Evolutionary conservation across 2,329 filamentous ascomycete species (phyloP).

Genomic region (Erysiphe pulchra): DNA sequence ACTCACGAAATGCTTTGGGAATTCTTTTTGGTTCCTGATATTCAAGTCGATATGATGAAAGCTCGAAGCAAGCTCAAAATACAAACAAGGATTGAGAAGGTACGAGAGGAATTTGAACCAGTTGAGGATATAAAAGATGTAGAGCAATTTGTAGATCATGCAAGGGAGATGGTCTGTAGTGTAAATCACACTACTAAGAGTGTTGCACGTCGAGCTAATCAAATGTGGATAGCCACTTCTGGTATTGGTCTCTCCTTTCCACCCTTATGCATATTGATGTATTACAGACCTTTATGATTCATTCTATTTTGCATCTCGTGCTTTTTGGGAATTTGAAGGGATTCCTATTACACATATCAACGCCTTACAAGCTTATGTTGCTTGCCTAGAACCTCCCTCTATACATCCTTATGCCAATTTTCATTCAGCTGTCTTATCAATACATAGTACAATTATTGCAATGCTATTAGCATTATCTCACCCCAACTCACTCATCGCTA

Average conservation of each 20-base stretch:
- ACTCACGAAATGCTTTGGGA: constrained; percentile 98
- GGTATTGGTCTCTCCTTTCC: constrained; percentile 19
- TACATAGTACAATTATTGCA: constrained; percentile 65
- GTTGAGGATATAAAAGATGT: constrained; percentile 66
- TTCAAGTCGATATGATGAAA: constrained; percentile 73
- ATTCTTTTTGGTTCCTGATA: constrained; percentile 88
- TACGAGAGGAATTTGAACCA: constrained; percentile 72
- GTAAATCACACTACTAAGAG: constrained; percentile 66
- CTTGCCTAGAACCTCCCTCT: constrained; percentile 37
- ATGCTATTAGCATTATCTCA: constrained; percentile 56
- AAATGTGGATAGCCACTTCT: constrained; percentile 35
- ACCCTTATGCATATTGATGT: constrained; percentile 10
- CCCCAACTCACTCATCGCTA: constrained; percentile 50
- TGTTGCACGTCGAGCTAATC: constrained; percentile 56
- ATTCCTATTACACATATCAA: constrained; percentile 40
- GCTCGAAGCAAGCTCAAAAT: constrained; percentile 73
- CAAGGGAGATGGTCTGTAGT: constrained; percentile 65
- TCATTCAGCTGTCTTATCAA: constrained; percentile 49
- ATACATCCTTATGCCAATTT: constrained; percentile 49
- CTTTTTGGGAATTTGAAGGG: constrained; percentile 31
- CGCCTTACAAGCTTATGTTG: constrained; percentile 49
- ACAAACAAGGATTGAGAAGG: constrained; percentile 54
- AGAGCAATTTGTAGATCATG: constrained; percentile 77
- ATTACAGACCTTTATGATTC: constrained; percentile 43
- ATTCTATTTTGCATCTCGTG: constrained; percentile 25